A percentile compares a stretch with the other conserved stretches of the same genome.
phyloP scores from a whole-genome alignment of 2,329 filamentous ascomycete species.

The Hypoxylon sp. region DNA sequence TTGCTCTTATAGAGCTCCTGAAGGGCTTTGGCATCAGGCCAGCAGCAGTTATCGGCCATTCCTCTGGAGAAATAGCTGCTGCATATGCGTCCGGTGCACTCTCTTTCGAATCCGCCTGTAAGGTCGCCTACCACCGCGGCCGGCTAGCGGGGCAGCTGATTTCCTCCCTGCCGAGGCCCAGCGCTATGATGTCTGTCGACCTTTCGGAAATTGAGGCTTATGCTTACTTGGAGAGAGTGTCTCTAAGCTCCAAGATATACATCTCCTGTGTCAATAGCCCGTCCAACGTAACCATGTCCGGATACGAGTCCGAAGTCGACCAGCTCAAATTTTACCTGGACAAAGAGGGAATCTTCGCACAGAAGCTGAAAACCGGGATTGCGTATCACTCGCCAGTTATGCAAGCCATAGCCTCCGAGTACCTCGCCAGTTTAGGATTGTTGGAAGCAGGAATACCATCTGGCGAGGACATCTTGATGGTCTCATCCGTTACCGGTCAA shows the following conservation, averaged over 20 bases:
- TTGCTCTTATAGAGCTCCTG: slow-evolving; percentile 25
- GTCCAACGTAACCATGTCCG: slow-evolving; percentile 41
- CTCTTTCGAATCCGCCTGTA: slow-evolving; percentile 9
- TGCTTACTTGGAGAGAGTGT: slow-evolving; percentile 10
- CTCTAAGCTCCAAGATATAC: slow-evolving; percentile 7
- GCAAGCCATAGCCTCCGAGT: slow-evolving; percentile 32
- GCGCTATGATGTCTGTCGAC: slow-evolving; percentile 31
- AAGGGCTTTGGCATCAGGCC: slow-evolving; percentile 20
- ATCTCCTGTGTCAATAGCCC: slow-evolving; percentile 47
- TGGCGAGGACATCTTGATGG: not conserved
- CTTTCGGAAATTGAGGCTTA: slow-evolving; percentile 3
- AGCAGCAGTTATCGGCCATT: slow-evolving; percentile 37
- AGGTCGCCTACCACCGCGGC: slow-evolving; percentile 30
- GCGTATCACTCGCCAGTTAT: slow-evolving; percentile 42
- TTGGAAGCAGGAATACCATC: not conserved
- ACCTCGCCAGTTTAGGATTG: slow-evolving; percentile 1
- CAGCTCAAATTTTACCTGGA: slow-evolving; percentile 35
- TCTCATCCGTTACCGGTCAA: slow-evolving; percentile 2
- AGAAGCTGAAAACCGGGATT: slow-evolving; percentile 41
- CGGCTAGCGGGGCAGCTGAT: not conserved
- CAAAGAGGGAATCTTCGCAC: slow-evolving; percentile 38
- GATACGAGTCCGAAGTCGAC: slow-evolving; percentile 35
- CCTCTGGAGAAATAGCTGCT: slow-evolving; percentile 51
- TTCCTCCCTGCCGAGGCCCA: not conserved
- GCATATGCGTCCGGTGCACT: slow-evolving; percentile 49